Evolutionary conservation across 179 eudicot species (phyloP).

Genomic region (Heliamphora pulchella): DNA sequence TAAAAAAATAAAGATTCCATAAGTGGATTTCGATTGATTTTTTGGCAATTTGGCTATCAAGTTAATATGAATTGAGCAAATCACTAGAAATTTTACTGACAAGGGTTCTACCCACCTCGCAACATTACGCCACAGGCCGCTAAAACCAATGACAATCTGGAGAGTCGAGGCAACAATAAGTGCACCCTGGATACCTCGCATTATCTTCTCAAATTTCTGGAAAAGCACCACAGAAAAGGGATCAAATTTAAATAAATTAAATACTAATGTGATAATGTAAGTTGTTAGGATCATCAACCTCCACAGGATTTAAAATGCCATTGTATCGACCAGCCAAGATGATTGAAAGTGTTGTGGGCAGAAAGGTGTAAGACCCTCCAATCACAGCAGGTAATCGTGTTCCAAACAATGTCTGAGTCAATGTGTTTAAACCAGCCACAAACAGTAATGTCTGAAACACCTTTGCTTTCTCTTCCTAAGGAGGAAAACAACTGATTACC

Average conservation of each 20-base stretch:
- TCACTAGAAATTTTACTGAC: neutral
- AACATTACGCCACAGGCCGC: constrained; percentile 92
- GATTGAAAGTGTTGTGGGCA: constrained; percentile 75
- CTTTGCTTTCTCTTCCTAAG: constrained; percentile 79
- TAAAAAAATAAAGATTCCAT: neutral
- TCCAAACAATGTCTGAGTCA: constrained; percentile 71
- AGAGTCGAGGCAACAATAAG: constrained; percentile 82
- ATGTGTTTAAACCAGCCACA: constrained; percentile 86
- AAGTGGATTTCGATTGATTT: neutral
- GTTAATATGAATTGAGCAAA: neutral
- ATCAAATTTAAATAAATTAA: constrained; percentile 9
- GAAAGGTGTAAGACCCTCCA: constrained; percentile 85
- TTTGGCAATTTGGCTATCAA: neutral
- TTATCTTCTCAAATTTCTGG: constrained; percentile 68
- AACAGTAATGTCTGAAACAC: constrained; percentile 82
- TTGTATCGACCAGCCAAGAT: constrained; percentile 70
- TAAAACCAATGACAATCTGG: constrained; percentile 85
- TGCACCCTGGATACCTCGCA: constrained; percentile 88
- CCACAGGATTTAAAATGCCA: constrained; percentile 54
- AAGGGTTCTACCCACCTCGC: constrained; percentile 38
- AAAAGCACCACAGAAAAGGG: constrained; percentile 5
- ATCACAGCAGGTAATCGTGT: constrained; percentile 90
- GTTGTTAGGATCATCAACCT: constrained; percentile 33
- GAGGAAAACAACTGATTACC: neutral
- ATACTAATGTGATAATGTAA: neutral